These are phyloP conservation scores for Waltiozyma sp. DNA, from an alignment of 1,139 yeast species.

Conservation along the genomic window DNA sequence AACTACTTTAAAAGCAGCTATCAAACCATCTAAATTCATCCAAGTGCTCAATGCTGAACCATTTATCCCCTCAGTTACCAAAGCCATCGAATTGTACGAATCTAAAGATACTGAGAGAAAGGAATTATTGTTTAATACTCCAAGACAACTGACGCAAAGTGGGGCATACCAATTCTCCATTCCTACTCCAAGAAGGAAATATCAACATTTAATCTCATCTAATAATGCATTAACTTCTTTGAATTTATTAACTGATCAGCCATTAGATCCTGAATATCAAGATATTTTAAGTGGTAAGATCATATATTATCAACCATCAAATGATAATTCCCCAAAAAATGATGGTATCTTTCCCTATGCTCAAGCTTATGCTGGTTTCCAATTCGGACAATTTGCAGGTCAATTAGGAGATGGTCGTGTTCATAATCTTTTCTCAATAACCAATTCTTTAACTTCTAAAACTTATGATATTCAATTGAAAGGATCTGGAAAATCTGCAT, in stretches of 20 bases:
- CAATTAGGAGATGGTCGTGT: conserved; percentile 96
- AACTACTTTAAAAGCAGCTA: conserved; percentile 18
- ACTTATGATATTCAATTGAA: conserved; percentile 67
- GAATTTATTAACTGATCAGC: conserved; percentile 31
- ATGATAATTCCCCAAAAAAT: too few relatives aligned
- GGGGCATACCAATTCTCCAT: conserved; percentile 66
- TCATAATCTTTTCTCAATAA: conserved; percentile 63
- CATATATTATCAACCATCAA: conserved; percentile 18
- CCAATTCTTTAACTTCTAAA: conserved; percentile 22
- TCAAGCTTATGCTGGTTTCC: conserved; percentile 92
- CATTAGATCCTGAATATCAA: conserved; percentile 31
- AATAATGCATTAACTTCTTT: conserved; percentile 50
- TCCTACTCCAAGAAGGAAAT: conserved; percentile 51
- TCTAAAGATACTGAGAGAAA: conserved; percentile 12
- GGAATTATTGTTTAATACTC: conserved; percentile 29
- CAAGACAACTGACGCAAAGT: conserved; percentile 41
- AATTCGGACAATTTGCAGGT: conserved; percentile 94
- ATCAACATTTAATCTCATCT: conserved; percentile 48
- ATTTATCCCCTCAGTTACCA: conserved; percentile 37
- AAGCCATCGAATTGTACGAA: conserved; percentile 30
- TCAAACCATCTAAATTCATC: conserved; percentile 41
- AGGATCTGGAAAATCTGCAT: conserved; percentile 90
- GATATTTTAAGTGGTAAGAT: conserved; percentile 54
- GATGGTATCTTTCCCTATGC: conserved; percentile 68
- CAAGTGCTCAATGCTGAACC: conserved; percentile 46